A percentile compares a stretch with the other conserved stretches of the same genome.
phyloP scores from a whole-genome alignment of 1,284 basidiomycete genomes.

The Abortiporus biennis region DNA sequence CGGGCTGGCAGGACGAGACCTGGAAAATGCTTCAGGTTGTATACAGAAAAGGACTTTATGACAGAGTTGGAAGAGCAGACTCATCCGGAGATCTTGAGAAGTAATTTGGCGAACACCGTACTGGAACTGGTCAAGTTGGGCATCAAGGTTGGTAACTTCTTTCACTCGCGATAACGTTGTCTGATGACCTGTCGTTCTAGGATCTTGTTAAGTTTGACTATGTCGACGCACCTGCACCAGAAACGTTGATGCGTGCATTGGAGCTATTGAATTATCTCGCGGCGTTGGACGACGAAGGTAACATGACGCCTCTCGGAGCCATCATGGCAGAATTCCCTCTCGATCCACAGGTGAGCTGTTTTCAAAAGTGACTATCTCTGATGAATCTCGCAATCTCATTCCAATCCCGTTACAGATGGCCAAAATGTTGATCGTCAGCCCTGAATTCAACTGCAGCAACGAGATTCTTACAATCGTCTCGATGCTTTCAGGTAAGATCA shows the following conservation, averaged over 20 bases:
- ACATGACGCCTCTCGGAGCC: constrained; percentile 80
- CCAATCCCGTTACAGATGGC: constrained; percentile 57
- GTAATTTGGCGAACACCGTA: constrained; percentile 92
- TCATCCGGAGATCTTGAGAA: constrained; percentile 91
- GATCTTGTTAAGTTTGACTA: constrained; percentile 93
- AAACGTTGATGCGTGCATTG: constrained; percentile 96
- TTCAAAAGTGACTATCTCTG: not conserved
- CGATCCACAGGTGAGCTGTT: constrained; percentile 75
- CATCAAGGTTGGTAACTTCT: constrained; percentile 49
- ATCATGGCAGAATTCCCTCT: constrained; percentile 99
- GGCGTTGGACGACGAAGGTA: constrained; percentile 93
- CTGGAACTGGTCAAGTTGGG: constrained; percentile 94
- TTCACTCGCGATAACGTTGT: not conserved
- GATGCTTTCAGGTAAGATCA: constrained; percentile 80
- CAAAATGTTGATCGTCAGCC: constrained; percentile 91
- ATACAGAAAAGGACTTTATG: constrained; percentile 98
- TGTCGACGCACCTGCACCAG: constrained; percentile 94
- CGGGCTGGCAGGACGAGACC: constrained; percentile 94
- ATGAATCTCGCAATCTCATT: constrained; percentile 1
- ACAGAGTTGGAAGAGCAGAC: constrained; percentile 94
- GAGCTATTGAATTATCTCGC: constrained; percentile 92
- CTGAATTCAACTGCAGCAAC: constrained; percentile 94
- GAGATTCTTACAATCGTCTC: constrained; percentile 94
- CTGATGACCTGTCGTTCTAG: constrained; percentile 31
- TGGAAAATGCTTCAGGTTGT: constrained; percentile 96